A percentile compares a stretch with the other conserved stretches of the same genome.
These are phyloP conservation scores for Ophiognomonia clavigignenti-juglandacearum DNA, from an alignment of 2,329 filamentous ascomycete genomes.

Conservation along the genomic window DNA sequence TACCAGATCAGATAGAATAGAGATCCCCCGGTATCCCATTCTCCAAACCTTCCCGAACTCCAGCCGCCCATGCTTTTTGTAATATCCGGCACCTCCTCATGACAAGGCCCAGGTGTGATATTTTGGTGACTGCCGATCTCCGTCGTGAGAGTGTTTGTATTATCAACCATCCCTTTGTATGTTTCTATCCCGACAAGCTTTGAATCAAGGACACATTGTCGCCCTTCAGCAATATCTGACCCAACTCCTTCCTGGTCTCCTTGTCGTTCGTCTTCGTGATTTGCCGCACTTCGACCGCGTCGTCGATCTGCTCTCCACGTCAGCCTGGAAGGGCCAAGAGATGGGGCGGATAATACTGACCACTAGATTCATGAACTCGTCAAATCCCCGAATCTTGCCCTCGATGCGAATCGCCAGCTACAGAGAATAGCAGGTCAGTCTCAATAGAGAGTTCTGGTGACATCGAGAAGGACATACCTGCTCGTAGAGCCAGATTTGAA, in stretches of 20 bases:
- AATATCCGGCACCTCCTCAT: background rate
- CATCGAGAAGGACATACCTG: constrained; percentile 39
- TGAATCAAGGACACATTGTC: constrained; percentile 85
- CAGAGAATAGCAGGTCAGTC: background rate
- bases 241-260: constrained; percentile 60
- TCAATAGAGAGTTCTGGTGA: background rate
- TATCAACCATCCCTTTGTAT: constrained; percentile 3
- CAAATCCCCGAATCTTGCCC: constrained; percentile 94
- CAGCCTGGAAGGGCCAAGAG: background rate
- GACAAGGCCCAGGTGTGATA: background rate
- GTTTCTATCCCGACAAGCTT: constrained; percentile 30
- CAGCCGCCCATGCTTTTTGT: constrained; percentile 1
- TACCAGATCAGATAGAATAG: constrained; percentile 29
- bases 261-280: constrained; percentile 72
- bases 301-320: constrained; percentile 54
- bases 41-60: background rate
- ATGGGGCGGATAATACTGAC: background rate
- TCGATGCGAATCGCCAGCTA: constrained; percentile 82
- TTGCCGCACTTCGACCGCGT: constrained; percentile 87
- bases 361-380: constrained; percentile 97
- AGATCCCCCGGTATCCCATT: constrained; percentile 40
- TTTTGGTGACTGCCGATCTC: background rate
- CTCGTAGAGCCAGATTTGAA: constrained; percentile 82
- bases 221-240: constrained; percentile 78
- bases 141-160: background rate